Conservation (phyloP, 305 asterid genomes). For the Fraxinus paxiana region DNA sequence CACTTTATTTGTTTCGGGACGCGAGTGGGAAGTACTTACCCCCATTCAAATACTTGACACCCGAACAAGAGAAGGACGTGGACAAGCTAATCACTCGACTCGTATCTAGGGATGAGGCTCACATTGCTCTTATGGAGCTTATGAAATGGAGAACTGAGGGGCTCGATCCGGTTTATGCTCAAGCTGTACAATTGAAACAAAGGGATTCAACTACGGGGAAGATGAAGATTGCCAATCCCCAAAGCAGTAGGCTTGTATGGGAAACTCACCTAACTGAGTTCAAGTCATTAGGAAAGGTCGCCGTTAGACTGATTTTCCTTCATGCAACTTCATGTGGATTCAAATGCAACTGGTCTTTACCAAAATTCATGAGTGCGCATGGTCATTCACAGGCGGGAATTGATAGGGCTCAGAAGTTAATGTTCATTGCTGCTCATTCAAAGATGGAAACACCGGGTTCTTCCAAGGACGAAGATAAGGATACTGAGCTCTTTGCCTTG, state of each 20-base stretch:
- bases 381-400: constrained; percentile 62
- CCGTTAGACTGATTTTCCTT: constrained; percentile 78
- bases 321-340: constrained; percentile 74
- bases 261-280: constrained; percentile 77
- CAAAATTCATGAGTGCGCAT: constrained; percentile 55
- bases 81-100: constrained; percentile 82
- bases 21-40: constrained; percentile 85
- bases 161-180: constrained; percentile 89
- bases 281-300: constrained; percentile 70
- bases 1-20: constrained; percentile 71
- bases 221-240: constrained; percentile 82
- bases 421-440: constrained; percentile 78
- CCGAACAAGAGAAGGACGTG: constrained; percentile 90
- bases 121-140: constrained; percentile 89
- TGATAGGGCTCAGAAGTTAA: constrained; percentile 81
- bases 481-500: constrained; percentile 61
- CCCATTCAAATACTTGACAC: constrained; percentile 76
- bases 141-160: constrained; percentile 99
- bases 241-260: constrained; percentile 92
- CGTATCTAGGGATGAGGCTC: constrained; percentile 84
- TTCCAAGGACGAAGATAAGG: constrained; percentile 62
- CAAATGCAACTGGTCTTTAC: constrained; percentile 50
- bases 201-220: constrained; percentile 77
- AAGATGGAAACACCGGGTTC: constrained; percentile 54
- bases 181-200: constrained; percentile 79